phyloP scores from a whole-genome alignment of 306 rosid genomes.

The Arachis hypogaea region DNA sequence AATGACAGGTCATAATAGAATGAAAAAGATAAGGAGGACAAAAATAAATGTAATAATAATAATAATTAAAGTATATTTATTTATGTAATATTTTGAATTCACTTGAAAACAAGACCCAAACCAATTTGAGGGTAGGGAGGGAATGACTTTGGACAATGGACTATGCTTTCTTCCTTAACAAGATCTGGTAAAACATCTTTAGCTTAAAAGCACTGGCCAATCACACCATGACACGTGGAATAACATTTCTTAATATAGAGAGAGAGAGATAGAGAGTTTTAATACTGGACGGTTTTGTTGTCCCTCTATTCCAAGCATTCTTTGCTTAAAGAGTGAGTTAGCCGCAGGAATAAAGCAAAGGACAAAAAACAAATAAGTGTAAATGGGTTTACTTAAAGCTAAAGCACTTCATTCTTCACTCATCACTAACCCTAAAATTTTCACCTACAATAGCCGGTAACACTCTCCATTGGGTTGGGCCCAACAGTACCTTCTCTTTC shows the following conservation, averaged over 20 bases:
- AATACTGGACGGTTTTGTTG: slow-evolving; percentile 50
- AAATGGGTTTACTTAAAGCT: slow-evolving; percentile 53
- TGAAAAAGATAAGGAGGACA: slow-evolving; percentile 42
- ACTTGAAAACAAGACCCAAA: slow-evolving; percentile 27
- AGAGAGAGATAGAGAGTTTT: slow-evolving; percentile 34
- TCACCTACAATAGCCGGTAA: slow-evolving; percentile 47
- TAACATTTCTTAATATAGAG: slow-evolving; percentile 17
- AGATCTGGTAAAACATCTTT: slow-evolving; percentile 68
- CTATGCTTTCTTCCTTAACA: slow-evolving; percentile 77
- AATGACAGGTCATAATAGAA: slow-evolving; percentile 30
- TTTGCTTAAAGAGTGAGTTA: slow-evolving; percentile 84
- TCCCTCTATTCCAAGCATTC: slow-evolving; percentile 81
- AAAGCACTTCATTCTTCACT: slow-evolving; percentile 48
- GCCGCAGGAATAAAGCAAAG: slow-evolving; percentile 82
- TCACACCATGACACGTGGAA: slow-evolving; percentile 56
- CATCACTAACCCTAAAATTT: slow-evolving; percentile 40
- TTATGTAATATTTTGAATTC: slow-evolving; percentile 37
- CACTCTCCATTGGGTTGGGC: not conserved
- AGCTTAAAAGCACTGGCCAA: slow-evolving; percentile 44
- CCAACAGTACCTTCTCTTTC: not conserved
- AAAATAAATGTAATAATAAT: slow-evolving; percentile 30
- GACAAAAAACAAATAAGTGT: slow-evolving; percentile 30
- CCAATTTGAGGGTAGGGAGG: slow-evolving; percentile 28
- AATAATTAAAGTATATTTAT: slow-evolving; percentile 1
- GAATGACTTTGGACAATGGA: slow-evolving; percentile 66